Evolutionary conservation across 2,329 filamentous ascomycete species (phyloP).

Genomic region (Cercospora sp.): DNA sequence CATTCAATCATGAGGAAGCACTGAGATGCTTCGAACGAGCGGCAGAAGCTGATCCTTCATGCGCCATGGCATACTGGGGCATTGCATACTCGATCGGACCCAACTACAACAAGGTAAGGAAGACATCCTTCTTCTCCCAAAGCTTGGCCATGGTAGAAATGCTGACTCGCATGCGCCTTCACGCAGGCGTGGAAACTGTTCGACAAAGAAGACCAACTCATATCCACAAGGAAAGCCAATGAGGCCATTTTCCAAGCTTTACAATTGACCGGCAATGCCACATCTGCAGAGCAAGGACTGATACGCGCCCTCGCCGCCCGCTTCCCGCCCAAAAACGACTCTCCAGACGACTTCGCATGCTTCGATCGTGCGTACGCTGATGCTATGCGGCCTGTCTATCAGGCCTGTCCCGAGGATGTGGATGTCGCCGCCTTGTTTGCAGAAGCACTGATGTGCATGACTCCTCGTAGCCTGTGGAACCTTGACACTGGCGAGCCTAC

Average conservation of each 20-base stretch:
- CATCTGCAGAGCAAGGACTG: background rate
- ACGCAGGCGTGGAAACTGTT: background rate
- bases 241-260: background rate
- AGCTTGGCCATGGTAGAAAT: background rate
- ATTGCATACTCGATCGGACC: background rate
- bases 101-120: background rate
- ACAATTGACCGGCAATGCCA: background rate
- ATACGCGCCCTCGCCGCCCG: background rate
- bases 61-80: background rate
- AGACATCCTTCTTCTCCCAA: background rate
- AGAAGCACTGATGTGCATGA: background rate
- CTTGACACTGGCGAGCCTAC: background rate
- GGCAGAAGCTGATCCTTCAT: background rate
- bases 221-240: background rate
- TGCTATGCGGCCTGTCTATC: background rate
- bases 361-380: background rate
- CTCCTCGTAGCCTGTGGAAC: background rate
- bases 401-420: background rate
- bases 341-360: background rate
- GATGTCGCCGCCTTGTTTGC: background rate
- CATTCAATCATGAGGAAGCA: background rate
- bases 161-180: background rate
- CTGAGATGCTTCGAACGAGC: background rate
- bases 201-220: background rate
- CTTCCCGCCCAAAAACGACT: background rate